Evolutionary conservation across 129 eudicot species (phyloP).

Genomic region (Arctium lappa): DNA sequence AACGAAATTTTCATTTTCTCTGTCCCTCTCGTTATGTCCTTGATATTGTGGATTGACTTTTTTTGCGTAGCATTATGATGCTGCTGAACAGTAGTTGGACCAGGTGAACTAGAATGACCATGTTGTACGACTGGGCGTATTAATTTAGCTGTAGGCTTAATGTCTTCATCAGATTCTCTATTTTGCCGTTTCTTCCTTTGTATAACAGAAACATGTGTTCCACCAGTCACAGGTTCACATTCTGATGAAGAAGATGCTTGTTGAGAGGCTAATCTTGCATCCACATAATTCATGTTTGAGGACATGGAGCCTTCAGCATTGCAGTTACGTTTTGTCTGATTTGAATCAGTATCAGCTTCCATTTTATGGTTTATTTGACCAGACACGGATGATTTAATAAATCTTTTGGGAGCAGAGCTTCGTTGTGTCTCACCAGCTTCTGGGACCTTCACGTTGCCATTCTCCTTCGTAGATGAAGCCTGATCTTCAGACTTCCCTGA

Average conservation of each 20-base stretch:
- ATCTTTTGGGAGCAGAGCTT: not conserved
- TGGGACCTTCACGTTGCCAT: not conserved
- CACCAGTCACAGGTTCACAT: not conserved
- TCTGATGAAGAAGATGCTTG: conserved; percentile 6
- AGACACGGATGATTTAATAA: conserved; percentile 17
- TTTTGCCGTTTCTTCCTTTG: conserved; percentile 24
- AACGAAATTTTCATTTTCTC: conserved; percentile 58
- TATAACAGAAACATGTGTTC: not conserved
- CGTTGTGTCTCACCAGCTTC: conserved; percentile 18
- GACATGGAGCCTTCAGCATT: conserved; percentile 23
- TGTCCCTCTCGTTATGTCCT: conserved; percentile 60
- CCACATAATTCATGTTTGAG: not conserved
- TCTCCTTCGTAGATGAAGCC: conserved; percentile 30
- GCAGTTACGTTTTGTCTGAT: conserved; percentile 4
- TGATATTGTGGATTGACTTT: conserved; percentile 19
- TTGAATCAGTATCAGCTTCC: conserved; percentile 8
- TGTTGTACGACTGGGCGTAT: conserved; percentile 14
- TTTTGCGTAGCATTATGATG: not conserved
- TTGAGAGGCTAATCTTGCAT: not conserved
- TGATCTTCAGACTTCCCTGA: conserved; percentile 23
- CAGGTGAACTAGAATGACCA: conserved; percentile 11
- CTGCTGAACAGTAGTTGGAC: conserved; percentile 3
- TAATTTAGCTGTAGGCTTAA: conserved; percentile 16
- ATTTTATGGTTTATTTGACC: conserved; percentile 4
- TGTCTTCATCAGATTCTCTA: conserved; percentile 17